Conservation (phyloP, 306 rosid species). For the Luffa aegyptiaca region DNA sequence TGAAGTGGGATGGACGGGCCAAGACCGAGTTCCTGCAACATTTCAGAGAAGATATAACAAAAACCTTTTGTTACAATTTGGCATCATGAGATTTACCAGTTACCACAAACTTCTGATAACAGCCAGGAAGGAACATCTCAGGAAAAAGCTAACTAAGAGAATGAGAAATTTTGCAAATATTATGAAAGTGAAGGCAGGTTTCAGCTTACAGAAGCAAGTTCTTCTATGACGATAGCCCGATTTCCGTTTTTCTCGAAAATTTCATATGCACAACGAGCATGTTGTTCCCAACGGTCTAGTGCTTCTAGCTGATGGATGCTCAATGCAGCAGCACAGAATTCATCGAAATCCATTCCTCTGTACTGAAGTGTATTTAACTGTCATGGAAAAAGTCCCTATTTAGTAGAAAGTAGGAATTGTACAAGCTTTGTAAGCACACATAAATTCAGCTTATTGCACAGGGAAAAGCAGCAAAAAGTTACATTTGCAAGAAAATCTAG, state of each 20-base stretch:
- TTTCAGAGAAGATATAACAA: not conserved
- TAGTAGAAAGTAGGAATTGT: not conserved
- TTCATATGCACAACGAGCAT: conserved; percentile 90
- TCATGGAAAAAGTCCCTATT: conserved; percentile 13
- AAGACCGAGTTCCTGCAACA: conserved; percentile 76
- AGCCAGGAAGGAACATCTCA: not conserved
- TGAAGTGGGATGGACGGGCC: conserved; percentile 97
- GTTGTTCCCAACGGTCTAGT: conserved; percentile 93
- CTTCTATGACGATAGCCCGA: conserved; percentile 88
- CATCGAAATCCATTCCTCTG: conserved; percentile 98
- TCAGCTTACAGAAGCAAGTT: conserved; percentile 85
- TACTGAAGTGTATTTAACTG: conserved; percentile 89
- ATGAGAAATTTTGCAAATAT: not conserved
- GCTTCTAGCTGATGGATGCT: conserved; percentile 98
- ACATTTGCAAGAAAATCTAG: conserved; percentile 76
- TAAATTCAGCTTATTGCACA: not conserved
- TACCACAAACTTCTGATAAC: not conserved
- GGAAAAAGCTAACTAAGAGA: not conserved
- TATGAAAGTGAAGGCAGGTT: not conserved
- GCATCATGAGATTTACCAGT: not conserved
- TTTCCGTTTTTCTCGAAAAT: conserved; percentile 93
- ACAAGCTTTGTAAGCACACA: not conserved
- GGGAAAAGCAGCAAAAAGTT: conserved; percentile 7
- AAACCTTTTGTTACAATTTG: not conserved
- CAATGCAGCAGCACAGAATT: conserved; percentile 86